These are phyloP conservation scores for Rhypophila decipiens DNA, from an alignment of 495 filamentous ascomycete species.

Conservation along the genomic window DNA sequence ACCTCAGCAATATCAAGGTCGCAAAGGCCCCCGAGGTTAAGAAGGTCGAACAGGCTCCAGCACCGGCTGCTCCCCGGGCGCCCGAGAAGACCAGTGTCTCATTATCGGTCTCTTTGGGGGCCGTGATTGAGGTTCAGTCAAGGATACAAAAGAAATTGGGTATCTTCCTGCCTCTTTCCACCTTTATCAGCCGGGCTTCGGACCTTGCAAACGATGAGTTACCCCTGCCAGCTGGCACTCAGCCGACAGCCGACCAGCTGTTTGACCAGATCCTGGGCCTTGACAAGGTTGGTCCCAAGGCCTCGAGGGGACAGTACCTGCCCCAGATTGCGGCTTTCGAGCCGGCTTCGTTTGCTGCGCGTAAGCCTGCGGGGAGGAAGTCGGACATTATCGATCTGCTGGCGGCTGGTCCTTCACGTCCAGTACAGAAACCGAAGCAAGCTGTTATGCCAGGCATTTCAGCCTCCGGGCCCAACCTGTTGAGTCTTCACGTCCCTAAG, in stretches of 20 bases:
- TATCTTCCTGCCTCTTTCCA: constrained; percentile 74
- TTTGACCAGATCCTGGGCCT: constrained; percentile 84
- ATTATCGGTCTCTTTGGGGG: constrained; percentile 67
- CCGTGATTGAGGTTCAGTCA: constrained; percentile 72
- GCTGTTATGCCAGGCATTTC: constrained; percentile 27
- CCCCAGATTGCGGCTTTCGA: constrained; percentile 67
- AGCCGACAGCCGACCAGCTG: constrained; percentile 69
- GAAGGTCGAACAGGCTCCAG: constrained; percentile 38
- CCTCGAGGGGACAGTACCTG: constrained; percentile 51
- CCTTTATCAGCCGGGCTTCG: constrained; percentile 76
- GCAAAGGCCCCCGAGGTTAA: constrained; percentile 55
- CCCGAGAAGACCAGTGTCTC: constrained; percentile 50
- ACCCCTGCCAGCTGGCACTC: constrained; percentile 53
- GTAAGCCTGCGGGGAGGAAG: constrained; percentile 30
- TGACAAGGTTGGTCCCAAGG: constrained; percentile 39
- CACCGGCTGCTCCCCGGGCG: constrained; percentile 32
- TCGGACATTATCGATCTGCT: constrained; percentile 77
- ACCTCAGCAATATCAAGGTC: constrained; percentile 88
- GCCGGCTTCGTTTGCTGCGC: constrained; percentile 23
- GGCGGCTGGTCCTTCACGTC: constrained; percentile 33
- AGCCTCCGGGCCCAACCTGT: constrained; percentile 58
- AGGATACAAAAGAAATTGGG: constrained; percentile 69
- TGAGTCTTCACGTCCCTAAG: constrained; percentile 68
- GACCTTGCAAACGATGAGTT: constrained; percentile 81
- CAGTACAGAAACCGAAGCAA: constrained; percentile 18